Base-by-base conservation (phyloP, 331 rosid genomes). In the Arachis monticola region DNA sequence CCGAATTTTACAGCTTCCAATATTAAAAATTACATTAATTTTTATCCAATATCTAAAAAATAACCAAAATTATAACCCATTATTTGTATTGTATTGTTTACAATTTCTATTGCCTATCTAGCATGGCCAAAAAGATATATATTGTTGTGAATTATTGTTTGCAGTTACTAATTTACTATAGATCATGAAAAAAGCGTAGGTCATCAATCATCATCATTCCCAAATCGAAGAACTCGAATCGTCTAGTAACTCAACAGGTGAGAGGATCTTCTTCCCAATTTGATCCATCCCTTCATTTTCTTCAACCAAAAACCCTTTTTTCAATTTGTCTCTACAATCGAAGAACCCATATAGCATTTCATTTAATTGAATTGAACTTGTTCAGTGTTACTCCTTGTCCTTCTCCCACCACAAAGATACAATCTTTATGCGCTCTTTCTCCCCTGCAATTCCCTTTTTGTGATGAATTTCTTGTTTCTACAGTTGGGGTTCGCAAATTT, bases 171-270 rank as follows among this genome's bases (percentile, higher is more conserved):
- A 22, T 22, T 22, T 35, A 48, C 0, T 8, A 48, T 48, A 48
- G 53, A 48, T 48, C 53, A 48, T 48, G 59, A 53, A 61, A 53
- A 60, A 69, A 53, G 58, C 64, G 45, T 4, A 35, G 53, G 65
- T 73, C 70, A 50, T 51, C 14, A 5, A 35, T 35, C 40, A 35
- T 35, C 40, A 35, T 35, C 40, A 35, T 35, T 53, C 31, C 30
- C 27, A 53, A 35, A 35, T 52, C 64, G 58, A 68, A 86, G 78
- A 74, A 81, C 73, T 58, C 67, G 74, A 86, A 74, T 64, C 82
- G 56, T 75, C 80, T 72, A 52, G 73, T 48, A 75, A 17, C 46
- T n/a, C 53, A 80, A 60, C 73, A 80, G 84, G 87, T 82, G 60
- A 82, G 75, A 52, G 6, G n/a, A 7, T 7, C 62, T 70, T 75